A percentile compares a stretch with the other conserved stretches of the same genome.
Evolutionary conservation across 2,329 filamentous ascomycete species (phyloP).

Genomic region (Trichoderma guizhouense): DNA sequence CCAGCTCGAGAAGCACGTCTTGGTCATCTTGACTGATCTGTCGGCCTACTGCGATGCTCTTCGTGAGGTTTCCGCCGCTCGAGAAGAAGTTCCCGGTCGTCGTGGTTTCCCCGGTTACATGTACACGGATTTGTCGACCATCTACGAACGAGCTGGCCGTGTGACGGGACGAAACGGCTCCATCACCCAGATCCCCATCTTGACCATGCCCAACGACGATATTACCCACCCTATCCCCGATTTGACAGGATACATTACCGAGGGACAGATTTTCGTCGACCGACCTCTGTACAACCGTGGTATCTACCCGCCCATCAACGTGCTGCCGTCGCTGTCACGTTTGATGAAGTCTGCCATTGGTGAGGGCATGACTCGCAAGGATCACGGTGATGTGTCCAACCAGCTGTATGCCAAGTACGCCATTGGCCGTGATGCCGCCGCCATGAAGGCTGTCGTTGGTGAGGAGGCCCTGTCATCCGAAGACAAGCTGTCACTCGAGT

Average conservation of each 20-base stretch:
- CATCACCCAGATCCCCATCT: conserved; percentile 97
- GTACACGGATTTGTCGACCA: conserved; percentile 99
- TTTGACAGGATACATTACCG: conserved; percentile 97
- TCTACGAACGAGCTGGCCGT: conserved; percentile 98
- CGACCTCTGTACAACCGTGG: conserved; percentile 92
- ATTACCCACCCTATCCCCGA: conserved; percentile 99
- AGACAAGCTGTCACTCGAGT: conserved; percentile 96
- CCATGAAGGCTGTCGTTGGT: conserved; percentile 99
- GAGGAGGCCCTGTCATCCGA: conserved; percentile 94
- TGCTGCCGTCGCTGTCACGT: conserved; percentile 93
- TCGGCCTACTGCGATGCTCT: conserved; percentile 98
- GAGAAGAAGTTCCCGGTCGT: conserved; percentile 98
- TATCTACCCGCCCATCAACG: conserved; percentile 98
- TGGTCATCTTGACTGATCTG: conserved; percentile 97
- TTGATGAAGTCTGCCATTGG: conserved; percentile 99
- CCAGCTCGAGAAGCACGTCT: conserved; percentile 98
- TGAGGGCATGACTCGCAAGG: conserved; percentile 92
- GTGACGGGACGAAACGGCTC: conserved; percentile 95
- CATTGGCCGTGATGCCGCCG: conserved; percentile 94
- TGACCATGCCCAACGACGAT: conserved; percentile 99
- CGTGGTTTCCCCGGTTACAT: conserved; percentile 99
- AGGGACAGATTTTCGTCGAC: conserved; percentile 98
- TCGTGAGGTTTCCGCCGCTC: conserved; percentile 94
- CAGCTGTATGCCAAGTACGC: conserved; percentile 99
- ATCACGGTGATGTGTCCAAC: conserved; percentile 98